Conservation (phyloP, 1,284 basidiomycete species). For the Tilletia setariae region DNA sequence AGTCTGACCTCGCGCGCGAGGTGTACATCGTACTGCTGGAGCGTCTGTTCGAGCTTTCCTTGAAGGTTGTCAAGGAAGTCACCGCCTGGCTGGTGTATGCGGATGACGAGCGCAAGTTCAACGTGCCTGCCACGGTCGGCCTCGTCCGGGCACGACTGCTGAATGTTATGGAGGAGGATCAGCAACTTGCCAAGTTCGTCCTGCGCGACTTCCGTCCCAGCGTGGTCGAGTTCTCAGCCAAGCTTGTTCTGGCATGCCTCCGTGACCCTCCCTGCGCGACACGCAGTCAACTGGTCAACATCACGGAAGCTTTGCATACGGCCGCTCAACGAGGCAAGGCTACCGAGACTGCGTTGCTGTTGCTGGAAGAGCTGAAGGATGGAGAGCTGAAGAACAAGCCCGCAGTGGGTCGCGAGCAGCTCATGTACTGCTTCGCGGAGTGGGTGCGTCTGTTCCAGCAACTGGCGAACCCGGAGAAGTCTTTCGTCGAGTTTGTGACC, state of each 20-base stretch:
- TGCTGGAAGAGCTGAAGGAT: conserved; percentile 64
- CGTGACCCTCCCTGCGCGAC: conserved; percentile 69
- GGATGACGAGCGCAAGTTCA: conserved; percentile 91
- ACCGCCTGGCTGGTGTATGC: conserved; percentile 95
- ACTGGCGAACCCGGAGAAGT: conserved; percentile 83
- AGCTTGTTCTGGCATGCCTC: conserved; percentile 80
- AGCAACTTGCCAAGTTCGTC: conserved; percentile 84
- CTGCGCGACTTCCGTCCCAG: conserved; percentile 70
- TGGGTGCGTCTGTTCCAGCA: conserved; percentile 95
- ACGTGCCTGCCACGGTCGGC: conserved; percentile 86
- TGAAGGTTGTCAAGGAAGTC: conserved; percentile 93
- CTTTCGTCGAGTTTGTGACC: conserved; percentile 95
- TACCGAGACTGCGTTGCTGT: conserved; percentile 69
- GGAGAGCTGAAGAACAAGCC: conserved; percentile 54
- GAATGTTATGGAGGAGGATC: conserved; percentile 75
- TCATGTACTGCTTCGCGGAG: conserved; percentile 65
- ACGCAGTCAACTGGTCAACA: conserved; percentile 73
- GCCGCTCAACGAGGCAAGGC: conserved; percentile 68
- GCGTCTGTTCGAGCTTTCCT: conserved; percentile 80
- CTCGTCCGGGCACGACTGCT: conserved; percentile 81
- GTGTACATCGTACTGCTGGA: conserved; percentile 81
- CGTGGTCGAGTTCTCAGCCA: conserved; percentile 77
- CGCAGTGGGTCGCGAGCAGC: conserved; percentile 58
- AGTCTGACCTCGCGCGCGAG: conserved; percentile 43
- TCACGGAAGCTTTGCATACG: conserved; percentile 72